Evolutionary conservation across 164 flowering plant genomes (phyloP).

Genomic region (Vitis vinifera): DNA sequence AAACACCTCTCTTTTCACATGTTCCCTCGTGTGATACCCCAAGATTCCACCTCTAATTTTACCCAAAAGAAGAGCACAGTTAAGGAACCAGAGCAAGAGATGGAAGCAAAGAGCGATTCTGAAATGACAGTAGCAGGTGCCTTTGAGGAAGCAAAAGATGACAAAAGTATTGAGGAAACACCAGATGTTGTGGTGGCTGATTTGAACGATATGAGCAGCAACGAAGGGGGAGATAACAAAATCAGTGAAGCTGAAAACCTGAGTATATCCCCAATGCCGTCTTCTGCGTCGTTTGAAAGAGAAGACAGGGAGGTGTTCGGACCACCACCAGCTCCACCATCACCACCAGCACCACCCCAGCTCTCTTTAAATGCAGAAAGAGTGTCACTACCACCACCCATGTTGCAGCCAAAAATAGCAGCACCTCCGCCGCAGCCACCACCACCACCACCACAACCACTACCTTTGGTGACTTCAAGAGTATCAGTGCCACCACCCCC

Average conservation of each 20-base stretch:
- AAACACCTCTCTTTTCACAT: slow-evolving; percentile 58
- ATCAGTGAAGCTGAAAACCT: background rate
- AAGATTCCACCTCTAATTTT: slow-evolving; percentile 9
- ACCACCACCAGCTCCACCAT: slow-evolving; percentile 20
- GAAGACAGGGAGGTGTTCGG: background rate
- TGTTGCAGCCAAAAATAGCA: slow-evolving; percentile 1
- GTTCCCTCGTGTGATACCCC: slow-evolving; percentile 31
- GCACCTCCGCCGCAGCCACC: slow-evolving; percentile 25
- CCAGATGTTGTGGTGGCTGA: slow-evolving; percentile 3
- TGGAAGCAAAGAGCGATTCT: slow-evolving; percentile 14
- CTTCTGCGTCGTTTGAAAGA: background rate
- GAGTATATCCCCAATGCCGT: background rate
- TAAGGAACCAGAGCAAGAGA: slow-evolving; percentile 14
- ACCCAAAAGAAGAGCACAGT: slow-evolving; percentile 5
- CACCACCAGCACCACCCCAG: background rate
- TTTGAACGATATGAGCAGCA: background rate
- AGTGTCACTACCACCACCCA: background rate
- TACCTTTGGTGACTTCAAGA: slow-evolving; percentile 1
- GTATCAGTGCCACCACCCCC: slow-evolving; percentile 10
- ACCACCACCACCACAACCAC: slow-evolving; percentile 22
- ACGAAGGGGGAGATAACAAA: background rate
- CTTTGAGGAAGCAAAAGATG: slow-evolving; percentile 1
- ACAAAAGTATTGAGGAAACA: slow-evolving; percentile 5
- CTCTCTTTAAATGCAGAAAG: background rate
- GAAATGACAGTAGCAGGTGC: slow-evolving; percentile 5